Evolutionary conservation across 306 rosid genomes (phyloP).

Genomic region (Carpinus fangiana): DNA sequence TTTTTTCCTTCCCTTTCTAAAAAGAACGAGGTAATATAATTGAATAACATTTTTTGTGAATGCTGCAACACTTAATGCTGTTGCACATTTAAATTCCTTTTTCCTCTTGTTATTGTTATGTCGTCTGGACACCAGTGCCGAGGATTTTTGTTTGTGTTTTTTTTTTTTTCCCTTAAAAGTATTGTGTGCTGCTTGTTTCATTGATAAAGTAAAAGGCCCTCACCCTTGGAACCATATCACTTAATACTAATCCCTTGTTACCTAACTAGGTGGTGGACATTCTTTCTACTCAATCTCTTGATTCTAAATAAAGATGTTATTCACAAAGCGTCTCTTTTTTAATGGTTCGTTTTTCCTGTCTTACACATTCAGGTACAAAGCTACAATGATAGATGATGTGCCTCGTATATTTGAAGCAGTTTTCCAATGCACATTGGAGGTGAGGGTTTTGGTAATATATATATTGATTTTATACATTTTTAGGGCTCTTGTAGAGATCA

Average conservation of each 20-base stretch:
- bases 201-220: background rate
- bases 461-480: background rate
- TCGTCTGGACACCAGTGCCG: background rate
- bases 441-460: slow-evolving; percentile 25
- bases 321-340: background rate
- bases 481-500: background rate
- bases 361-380: slow-evolving; percentile 64
- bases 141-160: background rate
- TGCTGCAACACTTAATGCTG: background rate
- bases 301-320: background rate
- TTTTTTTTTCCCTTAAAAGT: background rate
- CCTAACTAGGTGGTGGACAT: background rate
- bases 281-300: background rate
- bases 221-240: background rate
- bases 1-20: background rate
- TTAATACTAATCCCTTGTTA: background rate
- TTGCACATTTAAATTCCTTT: background rate
- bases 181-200: background rate
- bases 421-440: slow-evolving; percentile 98
- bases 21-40: background rate
- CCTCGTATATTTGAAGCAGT: slow-evolving; percentile 98
- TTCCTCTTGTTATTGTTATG: background rate
- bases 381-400: slow-evolving; percentile 88
- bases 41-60: background rate
- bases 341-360: background rate